Evolutionary conservation across 306 rosid species (phyloP).

Genomic region (Luffa aegyptiaca): DNA sequence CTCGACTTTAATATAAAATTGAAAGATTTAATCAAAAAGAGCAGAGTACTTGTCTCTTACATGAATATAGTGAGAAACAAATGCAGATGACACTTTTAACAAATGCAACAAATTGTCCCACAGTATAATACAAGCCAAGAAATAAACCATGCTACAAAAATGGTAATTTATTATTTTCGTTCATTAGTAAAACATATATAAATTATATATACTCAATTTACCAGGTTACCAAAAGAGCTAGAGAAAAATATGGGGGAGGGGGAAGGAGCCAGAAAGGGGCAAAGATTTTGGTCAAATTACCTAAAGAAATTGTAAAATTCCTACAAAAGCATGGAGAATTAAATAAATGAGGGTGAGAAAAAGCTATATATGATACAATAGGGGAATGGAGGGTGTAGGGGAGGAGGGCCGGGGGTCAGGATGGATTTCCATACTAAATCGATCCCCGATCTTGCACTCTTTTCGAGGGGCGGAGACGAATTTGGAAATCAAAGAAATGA

Average conservation of each 20-base stretch:
- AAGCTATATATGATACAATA: conserved; percentile 47
- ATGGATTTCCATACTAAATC: conserved; percentile 2
- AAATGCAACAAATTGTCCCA: background rate
- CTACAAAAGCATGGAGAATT: conserved; percentile 15
- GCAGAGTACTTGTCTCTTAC: background rate
- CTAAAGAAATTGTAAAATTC: conserved; percentile 2
- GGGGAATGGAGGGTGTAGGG: background rate
- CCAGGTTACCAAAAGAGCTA: background rate
- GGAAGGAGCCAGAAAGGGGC: background rate
- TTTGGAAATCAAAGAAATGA: conserved; percentile 14
- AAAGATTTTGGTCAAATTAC: conserved; percentile 5
- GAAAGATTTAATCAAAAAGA: too few species aligned
- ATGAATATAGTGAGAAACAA: background rate
- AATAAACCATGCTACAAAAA: background rate
- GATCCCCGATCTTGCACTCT: conserved; percentile 21
- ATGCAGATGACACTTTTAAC: background rate
- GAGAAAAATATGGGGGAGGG: background rate
- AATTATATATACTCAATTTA: background rate
- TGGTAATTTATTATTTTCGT: background rate
- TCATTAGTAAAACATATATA: background rate
- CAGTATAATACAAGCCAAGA: background rate
- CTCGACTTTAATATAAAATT: too few species aligned
- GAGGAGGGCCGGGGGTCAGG: background rate
- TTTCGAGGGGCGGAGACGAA: conserved; percentile 1
- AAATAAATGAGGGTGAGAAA: background rate